Conservation (phyloP, 192 early-diverging fungal species). For the Coemansia sp. region DNA sequence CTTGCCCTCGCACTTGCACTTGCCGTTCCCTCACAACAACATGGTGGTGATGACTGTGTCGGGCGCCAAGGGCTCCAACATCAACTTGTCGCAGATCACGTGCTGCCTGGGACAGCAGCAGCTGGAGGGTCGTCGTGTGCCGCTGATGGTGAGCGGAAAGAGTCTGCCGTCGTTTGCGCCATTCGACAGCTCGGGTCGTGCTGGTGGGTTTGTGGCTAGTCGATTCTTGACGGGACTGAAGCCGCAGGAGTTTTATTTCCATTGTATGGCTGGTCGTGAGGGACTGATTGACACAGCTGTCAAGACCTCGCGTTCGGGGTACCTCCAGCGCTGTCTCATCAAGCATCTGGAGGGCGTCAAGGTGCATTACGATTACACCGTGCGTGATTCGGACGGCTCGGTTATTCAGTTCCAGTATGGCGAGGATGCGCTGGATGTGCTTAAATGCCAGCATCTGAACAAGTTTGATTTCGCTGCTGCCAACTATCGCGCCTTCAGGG, state of each 20-base stretch:
- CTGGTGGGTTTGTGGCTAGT: constrained; percentile 96
- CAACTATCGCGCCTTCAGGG: constrained; percentile 82
- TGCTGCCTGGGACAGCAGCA: constrained; percentile 98
- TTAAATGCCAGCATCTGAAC: constrained; percentile 87
- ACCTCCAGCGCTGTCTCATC: constrained; percentile 98
- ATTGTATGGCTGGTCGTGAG: constrained; percentile 99
- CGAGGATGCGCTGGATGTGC: constrained; percentile 96
- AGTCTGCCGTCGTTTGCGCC: constrained; percentile 93
- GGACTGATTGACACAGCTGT: constrained; percentile 99
- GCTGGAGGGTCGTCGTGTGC: constrained; percentile 96
- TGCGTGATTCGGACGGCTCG: constrained; percentile 93
- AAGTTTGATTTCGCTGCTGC: constrained; percentile 94
- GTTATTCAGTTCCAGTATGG: constrained; percentile 99
- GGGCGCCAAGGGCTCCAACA: constrained; percentile 95
- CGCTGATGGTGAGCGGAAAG: constrained; percentile 97
- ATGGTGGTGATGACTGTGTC: constrained; percentile 99
- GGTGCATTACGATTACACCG: constrained; percentile 97
- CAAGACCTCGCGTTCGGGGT: constrained; percentile 98
- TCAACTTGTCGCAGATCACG: constrained; percentile 97
- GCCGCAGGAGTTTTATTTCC: constrained; percentile 91
- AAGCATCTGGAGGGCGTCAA: constrained; percentile 96
- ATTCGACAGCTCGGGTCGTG: constrained; percentile 86
- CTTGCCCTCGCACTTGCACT: constrained; percentile 44
- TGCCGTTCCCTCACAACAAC: constrained; percentile 92
- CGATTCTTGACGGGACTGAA: constrained; percentile 99